phyloP scores from a whole-genome alignment of 176 grass and related monocot genomes.

The Cenchrus purpureus region DNA sequence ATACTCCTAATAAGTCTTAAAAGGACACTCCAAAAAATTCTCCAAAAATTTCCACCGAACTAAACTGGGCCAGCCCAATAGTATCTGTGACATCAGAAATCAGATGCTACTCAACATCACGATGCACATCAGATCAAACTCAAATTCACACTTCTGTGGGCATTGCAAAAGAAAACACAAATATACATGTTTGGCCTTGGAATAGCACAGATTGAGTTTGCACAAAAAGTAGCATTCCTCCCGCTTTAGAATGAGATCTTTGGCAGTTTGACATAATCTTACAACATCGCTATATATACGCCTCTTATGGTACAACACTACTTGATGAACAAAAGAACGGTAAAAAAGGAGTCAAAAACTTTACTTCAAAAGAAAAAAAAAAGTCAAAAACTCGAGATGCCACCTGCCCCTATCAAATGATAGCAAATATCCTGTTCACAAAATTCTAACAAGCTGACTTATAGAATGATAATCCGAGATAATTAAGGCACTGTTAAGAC shows the following conservation, averaged over 20 bases:
- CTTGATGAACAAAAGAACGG: slow-evolving; percentile 18
- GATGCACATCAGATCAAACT: neutral
- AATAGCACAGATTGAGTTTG: neutral
- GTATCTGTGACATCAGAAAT: neutral
- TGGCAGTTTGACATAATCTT: slow-evolving; percentile 28
- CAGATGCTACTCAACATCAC: neutral
- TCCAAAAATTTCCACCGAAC: no score
- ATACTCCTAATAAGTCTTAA: no score
- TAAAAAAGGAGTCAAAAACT: neutral
- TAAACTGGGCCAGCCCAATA: neutral
- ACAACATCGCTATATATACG: slow-evolving; percentile 38
- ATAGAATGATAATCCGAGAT: slow-evolving; percentile 1
- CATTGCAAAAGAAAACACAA: neutral
- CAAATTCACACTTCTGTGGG: neutral
- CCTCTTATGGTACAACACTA: slow-evolving; percentile 28
- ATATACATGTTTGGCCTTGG: slow-evolving; percentile 22
- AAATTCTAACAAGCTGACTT: neutral
- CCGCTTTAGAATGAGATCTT: neutral
- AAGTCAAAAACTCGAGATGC: neutral
- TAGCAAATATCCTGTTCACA: neutral
- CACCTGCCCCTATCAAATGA: neutral
- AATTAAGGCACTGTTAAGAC: slow-evolving; percentile 3
- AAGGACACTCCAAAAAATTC: no score
- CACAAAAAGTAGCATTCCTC: neutral
- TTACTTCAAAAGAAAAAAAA: no score